Conservation (phyloP, 805 yeast genomes). For the Suhomyces prunicola region DNA sequence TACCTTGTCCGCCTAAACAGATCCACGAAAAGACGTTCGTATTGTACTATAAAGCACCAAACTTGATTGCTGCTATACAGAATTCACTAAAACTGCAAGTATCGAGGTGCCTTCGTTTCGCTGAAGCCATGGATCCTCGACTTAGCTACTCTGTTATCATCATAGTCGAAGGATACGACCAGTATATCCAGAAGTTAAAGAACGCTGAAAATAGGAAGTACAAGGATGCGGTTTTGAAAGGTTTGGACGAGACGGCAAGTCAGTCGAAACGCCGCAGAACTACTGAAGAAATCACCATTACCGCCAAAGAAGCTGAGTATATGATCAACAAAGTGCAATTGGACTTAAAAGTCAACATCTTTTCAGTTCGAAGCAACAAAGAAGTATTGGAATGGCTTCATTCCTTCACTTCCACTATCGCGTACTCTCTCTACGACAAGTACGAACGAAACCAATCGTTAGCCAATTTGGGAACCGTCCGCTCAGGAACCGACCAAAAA, state of each 20-base stretch:
- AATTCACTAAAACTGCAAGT: slow-evolving; percentile 10
- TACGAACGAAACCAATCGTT: slow-evolving; percentile 51
- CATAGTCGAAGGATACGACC: slow-evolving; percentile 49
- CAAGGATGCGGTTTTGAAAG: slow-evolving; percentile 16
- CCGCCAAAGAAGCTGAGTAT: slow-evolving; percentile 36
- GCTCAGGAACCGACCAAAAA: slow-evolving; percentile 48
- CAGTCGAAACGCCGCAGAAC: slow-evolving; percentile 4
- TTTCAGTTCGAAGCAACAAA: slow-evolving; percentile 44
- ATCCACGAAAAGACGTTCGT: slow-evolving; percentile 44
- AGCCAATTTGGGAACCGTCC: slow-evolving; percentile 53
- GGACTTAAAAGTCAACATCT: slow-evolving; percentile 45
- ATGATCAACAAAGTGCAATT: slow-evolving; percentile 46
- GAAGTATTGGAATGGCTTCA: slow-evolving; percentile 54
- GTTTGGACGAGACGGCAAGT: slow-evolving; percentile 4
- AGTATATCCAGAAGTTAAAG: slow-evolving; percentile 41
- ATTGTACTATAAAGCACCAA: slow-evolving; percentile 46
- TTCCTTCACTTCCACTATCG: slow-evolving; percentile 55
- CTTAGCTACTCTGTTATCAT: slow-evolving; percentile 35
- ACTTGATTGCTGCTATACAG: slow-evolving; percentile 30
- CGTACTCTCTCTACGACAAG: slow-evolving; percentile 52
- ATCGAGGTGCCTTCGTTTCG: slow-evolving; percentile 8
- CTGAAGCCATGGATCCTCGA: slow-evolving; percentile 15
- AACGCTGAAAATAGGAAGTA: slow-evolving; percentile 46
- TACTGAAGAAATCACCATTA: slow-evolving; percentile 3
- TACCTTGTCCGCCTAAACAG: slow-evolving; percentile 46